A percentile compares a stretch with the other conserved stretches of the same genome.
phyloP scores from a whole-genome alignment of 106 monocot genomes.

The Dioscorea alata region DNA sequence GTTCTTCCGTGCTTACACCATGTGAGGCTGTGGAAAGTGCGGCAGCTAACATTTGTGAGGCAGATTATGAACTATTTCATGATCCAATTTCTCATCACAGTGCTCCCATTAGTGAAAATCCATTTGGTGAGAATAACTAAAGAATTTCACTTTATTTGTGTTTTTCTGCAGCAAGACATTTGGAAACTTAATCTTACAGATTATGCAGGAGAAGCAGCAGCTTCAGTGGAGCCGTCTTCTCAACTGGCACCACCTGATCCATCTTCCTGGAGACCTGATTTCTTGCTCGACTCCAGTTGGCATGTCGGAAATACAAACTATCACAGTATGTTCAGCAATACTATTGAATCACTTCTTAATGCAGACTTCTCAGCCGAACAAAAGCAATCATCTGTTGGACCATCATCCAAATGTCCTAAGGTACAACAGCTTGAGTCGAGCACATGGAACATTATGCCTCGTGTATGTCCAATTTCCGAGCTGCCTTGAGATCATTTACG shows the following conservation, averaged over 20 bases:
- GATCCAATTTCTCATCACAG: conserved; percentile 33
- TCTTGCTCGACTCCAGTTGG: conserved; percentile 15
- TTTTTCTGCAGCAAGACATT: background rate
- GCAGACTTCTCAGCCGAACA: conserved; percentile 2
- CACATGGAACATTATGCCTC: conserved; percentile 38
- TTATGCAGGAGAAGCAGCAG: conserved; percentile 11
- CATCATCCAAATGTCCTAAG: background rate
- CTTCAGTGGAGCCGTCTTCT: background rate
- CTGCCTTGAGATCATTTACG: conserved; percentile 2
- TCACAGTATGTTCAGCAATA: conserved; percentile 7
- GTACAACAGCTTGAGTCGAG: conserved; percentile 1
- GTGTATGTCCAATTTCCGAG: conserved; percentile 20
- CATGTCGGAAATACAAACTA: conserved; percentile 2
- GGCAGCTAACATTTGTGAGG: conserved; percentile 5
- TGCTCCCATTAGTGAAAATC: conserved; percentile 22
- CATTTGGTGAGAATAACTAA: conserved; percentile 20
- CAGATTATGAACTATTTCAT: conserved; percentile 14
- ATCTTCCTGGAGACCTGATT: conserved; percentile 23
- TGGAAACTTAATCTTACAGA: background rate
- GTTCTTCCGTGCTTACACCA: conserved; percentile 19
- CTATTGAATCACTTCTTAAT: conserved; percentile 9
- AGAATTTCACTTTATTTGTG: too few species aligned
- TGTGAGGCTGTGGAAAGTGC: conserved; percentile 13
- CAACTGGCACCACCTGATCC: background rate
- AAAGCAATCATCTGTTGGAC: background rate